Conservation (phyloP, 768 basidiomycete species). For the Pleurotus salmoneostramineus region DNA sequence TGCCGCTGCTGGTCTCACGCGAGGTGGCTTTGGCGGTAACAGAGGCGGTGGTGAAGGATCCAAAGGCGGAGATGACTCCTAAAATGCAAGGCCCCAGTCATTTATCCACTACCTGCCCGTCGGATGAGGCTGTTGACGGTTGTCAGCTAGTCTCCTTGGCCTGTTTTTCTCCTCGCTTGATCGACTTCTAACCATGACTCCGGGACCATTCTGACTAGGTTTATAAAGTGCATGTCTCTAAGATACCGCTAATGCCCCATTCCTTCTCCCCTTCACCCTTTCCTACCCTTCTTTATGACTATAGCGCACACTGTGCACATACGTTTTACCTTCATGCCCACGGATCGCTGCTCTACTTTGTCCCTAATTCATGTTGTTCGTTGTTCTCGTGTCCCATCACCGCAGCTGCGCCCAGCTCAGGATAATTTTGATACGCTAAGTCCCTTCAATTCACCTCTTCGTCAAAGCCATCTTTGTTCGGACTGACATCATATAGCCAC, state of each 20-base stretch:
- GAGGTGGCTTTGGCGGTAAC: conserved; percentile 1
- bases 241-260: conserved; percentile 1
- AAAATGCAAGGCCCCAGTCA: not conserved
- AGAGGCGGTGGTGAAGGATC: conserved; percentile 3
- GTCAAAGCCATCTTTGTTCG: not conserved
- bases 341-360: not conserved
- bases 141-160: not conserved
- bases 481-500: conserved; percentile 2
- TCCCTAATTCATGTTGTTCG: not conserved
- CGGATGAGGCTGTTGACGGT: not conserved
- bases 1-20: conserved; percentile 65
- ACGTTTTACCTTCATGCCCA: not conserved
- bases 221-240: not conserved
- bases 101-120: not conserved
- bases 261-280: not conserved
- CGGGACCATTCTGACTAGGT: not conserved
- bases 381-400: not conserved
- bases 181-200: not conserved
- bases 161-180: not conserved
- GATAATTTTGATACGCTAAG: not conserved
- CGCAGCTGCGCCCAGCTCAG: not conserved
- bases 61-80: conserved; percentile 7
- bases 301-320: not conserved
- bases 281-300: not conserved
- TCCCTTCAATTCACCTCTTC: not conserved